phyloP scores from a whole-genome alignment of 768 basidiomycete genomes.

The Podaxis sp. region DNA sequence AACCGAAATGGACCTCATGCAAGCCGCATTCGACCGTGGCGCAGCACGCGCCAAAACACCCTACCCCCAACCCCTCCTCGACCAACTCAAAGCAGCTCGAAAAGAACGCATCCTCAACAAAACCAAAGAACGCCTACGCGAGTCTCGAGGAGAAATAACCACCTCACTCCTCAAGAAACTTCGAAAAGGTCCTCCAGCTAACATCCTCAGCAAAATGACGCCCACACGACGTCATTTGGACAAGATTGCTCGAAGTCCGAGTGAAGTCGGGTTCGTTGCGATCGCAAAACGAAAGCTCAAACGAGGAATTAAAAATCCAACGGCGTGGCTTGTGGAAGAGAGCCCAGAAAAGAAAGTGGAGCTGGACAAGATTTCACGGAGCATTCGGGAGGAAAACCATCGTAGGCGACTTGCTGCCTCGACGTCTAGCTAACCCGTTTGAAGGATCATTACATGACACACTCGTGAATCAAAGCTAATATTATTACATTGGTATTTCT shows the following conservation, averaged over 20 bases:
- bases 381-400: not conserved
- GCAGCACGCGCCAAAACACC: conserved; percentile 35
- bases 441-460: too few relatives aligned
- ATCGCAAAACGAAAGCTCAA: conserved; percentile 54
- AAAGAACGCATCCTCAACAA: conserved; percentile 60
- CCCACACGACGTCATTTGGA: conserved; percentile 44
- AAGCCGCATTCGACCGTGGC: conserved; percentile 34
- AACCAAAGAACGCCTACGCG: conserved; percentile 55
- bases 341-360: conserved; percentile 9
- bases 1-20: conserved; percentile 25
- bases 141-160: conserved; percentile 60
- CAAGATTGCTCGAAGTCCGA: conserved; percentile 43
- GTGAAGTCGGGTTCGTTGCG: conserved; percentile 73
- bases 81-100: conserved; percentile 49
- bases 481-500: too few relatives aligned
- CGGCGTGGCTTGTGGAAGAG: conserved; percentile 30
- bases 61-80: conserved; percentile 45
- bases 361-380: not conserved
- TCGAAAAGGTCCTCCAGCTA: conserved; percentile 59
- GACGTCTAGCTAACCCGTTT: too few relatives aligned
- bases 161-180: conserved; percentile 40
- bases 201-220: conserved; percentile 50
- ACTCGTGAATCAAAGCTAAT: too few relatives aligned
- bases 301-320: conserved; percentile 38
- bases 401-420: not conserved